A percentile compares a stretch with the other conserved stretches of the same genome.
Conservation (phyloP, 805 yeast species). For the Pichia scutulata region DNA sequence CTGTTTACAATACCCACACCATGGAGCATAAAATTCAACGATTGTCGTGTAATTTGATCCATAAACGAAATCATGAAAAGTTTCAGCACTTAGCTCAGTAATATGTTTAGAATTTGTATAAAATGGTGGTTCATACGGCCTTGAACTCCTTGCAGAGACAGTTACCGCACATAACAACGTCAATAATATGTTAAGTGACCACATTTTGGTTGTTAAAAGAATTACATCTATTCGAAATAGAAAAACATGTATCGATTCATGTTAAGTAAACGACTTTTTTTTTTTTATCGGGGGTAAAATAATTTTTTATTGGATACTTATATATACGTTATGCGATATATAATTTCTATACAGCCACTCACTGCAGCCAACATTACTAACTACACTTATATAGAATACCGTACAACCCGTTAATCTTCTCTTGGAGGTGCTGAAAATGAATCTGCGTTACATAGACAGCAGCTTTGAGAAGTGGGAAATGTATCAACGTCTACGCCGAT, state of each 20-base stretch:
- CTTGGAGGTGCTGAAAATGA: too few species aligned
- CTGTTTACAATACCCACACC: conserved; percentile 93
- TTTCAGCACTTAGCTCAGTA: conserved; percentile 25
- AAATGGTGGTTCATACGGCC: conserved; percentile 10
- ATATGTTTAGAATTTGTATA: conserved; percentile 21
- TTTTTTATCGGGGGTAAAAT: too few species aligned
- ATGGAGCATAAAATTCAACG: conserved; percentile 91
- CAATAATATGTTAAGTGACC: neutral
- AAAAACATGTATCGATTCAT: neutral
- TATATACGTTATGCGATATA: too few species aligned
- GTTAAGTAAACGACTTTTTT: neutral
- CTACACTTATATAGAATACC: too few species aligned
- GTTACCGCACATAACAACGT: neutral
- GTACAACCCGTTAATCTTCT: too few species aligned
- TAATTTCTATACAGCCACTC: too few species aligned
- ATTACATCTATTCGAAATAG: neutral
- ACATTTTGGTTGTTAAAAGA: neutral
- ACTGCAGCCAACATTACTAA: too few species aligned
- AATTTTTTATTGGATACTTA: too few species aligned
- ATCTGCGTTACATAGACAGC: too few species aligned
- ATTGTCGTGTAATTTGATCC: conserved; percentile 70
- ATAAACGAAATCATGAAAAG: conserved; percentile 60
- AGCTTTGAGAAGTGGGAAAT: too few species aligned
- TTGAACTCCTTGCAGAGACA: neutral
- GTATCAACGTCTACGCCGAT: too few species aligned